Percentiles rank a stretch among this genome's conserved stretches.
Evolutionary conservation across 2,329 filamentous ascomycete genomes (phyloP).

Genomic region (Clonostachys solani): DNA sequence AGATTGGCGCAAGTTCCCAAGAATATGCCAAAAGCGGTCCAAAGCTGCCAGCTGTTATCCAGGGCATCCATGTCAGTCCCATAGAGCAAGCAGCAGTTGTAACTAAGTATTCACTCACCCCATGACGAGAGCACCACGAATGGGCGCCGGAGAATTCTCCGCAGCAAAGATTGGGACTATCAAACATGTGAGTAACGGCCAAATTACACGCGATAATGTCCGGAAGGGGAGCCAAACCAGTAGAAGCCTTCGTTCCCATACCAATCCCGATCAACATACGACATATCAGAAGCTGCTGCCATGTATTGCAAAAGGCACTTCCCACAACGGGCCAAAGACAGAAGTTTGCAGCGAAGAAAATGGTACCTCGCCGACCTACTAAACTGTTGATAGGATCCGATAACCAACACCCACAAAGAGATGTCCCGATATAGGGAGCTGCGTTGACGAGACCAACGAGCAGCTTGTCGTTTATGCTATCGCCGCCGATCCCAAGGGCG

Average conservation of each 20-base stretch:
- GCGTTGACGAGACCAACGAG: conserved; percentile 67
- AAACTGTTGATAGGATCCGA: conserved; percentile 56
- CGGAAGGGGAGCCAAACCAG: conserved; percentile 25
- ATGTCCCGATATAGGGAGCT: conserved; percentile 44
- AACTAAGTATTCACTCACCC: no score
- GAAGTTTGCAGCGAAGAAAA: conserved; percentile 72
- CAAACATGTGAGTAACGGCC: conserved; percentile 16
- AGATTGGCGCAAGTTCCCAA: conserved; percentile 58
- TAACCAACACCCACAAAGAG: conserved; percentile 56
- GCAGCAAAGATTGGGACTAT: conserved; percentile 73
- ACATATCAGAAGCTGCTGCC: conserved; percentile 66
- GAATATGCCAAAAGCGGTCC: conserved; percentile 59
- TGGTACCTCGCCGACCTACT: conserved; percentile 43
- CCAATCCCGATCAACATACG: conserved; percentile 73
- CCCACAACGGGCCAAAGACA: conserved; percentile 67
- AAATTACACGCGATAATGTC: not conserved
- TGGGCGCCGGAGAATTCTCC: conserved; percentile 64
- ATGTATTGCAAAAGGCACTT: conserved; percentile 66
- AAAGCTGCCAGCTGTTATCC: conserved; percentile 61
- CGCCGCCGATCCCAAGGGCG: conserved; percentile 38
- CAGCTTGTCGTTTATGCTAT: conserved; percentile 29
- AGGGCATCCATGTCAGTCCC: no score
- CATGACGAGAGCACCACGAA: conserved; percentile 77
- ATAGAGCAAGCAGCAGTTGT: no score
- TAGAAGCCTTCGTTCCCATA: conserved; percentile 70